A percentile compares a stretch with the other conserved stretches of the same genome.
phyloP scores from a whole-genome alignment of 2,329 filamentous ascomycete species.

The Fusarium sp. region DNA sequence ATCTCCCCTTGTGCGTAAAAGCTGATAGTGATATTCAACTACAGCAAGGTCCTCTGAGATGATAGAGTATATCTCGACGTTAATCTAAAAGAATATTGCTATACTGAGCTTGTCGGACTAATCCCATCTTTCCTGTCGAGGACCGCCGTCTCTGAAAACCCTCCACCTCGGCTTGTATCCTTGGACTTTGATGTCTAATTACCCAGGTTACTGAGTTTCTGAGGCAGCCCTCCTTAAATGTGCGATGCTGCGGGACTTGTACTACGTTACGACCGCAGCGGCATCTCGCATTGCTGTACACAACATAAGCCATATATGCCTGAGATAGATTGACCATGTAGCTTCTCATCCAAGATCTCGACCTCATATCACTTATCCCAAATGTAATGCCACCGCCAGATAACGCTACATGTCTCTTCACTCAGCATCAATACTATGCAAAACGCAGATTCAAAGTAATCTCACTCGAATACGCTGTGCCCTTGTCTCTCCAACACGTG shows the following conservation, averaged over 20 bases:
- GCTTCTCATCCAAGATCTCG: neutral
- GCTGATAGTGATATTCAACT: too few species aligned
- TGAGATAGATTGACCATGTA: slow-evolving; percentile 33
- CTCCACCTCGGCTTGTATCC: neutral
- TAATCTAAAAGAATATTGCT: neutral
- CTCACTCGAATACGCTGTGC: slow-evolving; percentile 24
- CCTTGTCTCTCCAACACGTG: slow-evolving; percentile 41
- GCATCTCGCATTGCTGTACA: slow-evolving; percentile 45
- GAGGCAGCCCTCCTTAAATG: slow-evolving; percentile 16
- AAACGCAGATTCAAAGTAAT: slow-evolving; percentile 14
- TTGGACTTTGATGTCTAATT: slow-evolving; percentile 16
- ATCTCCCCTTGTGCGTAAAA: too few species aligned
- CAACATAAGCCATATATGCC: slow-evolving; percentile 32
- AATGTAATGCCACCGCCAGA: neutral
- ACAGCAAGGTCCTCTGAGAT: too few species aligned
- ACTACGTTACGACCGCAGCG: slow-evolving; percentile 43
- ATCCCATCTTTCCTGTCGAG: neutral
- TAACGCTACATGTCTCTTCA: slow-evolving; percentile 8
- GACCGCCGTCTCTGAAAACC: neutral
- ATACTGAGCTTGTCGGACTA: neutral
- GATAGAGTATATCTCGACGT: too few species aligned
- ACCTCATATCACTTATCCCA: neutral
- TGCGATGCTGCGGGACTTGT: slow-evolving; percentile 31
- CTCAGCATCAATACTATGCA: slow-evolving; percentile 17
- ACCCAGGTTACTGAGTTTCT: slow-evolving; percentile 6